Percentiles rank a stretch among this genome's conserved stretches.
Conservation (phyloP, 805 yeast species). For the Ogataea zsoltii region DNA sequence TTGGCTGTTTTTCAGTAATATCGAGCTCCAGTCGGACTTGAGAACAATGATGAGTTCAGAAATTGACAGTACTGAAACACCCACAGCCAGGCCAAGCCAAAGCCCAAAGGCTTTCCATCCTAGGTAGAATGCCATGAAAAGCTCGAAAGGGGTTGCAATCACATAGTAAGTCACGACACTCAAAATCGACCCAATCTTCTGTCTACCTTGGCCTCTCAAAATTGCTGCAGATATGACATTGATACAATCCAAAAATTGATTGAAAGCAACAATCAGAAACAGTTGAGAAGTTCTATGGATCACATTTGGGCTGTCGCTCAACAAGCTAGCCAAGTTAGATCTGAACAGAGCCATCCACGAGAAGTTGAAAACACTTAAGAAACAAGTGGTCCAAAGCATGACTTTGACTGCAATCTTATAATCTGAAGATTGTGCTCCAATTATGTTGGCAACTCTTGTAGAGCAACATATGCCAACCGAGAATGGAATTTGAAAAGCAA, state of each 20-base stretch:
- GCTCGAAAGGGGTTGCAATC: constrained; percentile 51
- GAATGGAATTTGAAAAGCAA: constrained; percentile 53
- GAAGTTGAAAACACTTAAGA: constrained; percentile 40
- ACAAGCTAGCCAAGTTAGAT: constrained; percentile 39
- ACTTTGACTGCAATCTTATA: constrained; percentile 41
- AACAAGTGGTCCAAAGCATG: constrained; percentile 34
- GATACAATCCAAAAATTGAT: constrained; percentile 50
- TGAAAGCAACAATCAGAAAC: constrained; percentile 48
- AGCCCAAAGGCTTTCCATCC: constrained; percentile 44
- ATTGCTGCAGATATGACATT: constrained; percentile 48
- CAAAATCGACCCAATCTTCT: constrained; percentile 50
- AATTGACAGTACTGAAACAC: constrained; percentile 41
- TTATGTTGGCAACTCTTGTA: constrained; percentile 53
- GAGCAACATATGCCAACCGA: constrained; percentile 52
- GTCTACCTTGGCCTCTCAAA: constrained; percentile 57
- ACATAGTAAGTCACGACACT: constrained; percentile 48
- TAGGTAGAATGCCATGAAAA: constrained; percentile 43
- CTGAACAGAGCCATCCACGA: constrained; percentile 40
- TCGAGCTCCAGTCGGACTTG: constrained; percentile 54
- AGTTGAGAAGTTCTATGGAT: constrained; percentile 40
- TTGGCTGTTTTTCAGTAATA: constrained; percentile 37
- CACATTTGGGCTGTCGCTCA: constrained; percentile 42
- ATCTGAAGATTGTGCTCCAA: constrained; percentile 46
- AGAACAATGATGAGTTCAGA: constrained; percentile 43
- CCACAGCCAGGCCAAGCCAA: constrained; percentile 49